Base-by-base conservation (phyloP, 2,329 filamentous ascomycete species). In the Aspergillus sp. region DNA sequence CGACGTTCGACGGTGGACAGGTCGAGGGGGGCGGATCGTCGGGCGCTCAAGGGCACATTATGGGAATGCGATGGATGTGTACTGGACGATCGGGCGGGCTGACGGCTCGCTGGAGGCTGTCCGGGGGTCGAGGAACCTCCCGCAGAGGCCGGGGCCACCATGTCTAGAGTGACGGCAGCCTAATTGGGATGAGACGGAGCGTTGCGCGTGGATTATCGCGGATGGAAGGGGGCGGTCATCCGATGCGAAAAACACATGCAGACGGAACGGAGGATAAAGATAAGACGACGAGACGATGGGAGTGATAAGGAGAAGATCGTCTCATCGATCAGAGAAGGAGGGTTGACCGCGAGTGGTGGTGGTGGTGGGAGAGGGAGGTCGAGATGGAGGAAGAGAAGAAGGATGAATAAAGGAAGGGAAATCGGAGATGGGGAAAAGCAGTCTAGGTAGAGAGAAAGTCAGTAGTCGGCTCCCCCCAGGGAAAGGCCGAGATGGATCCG, bases 1-100 rank as follows among this genome's bases (percentile, higher is more conserved):
- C 91, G 87, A 66, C 93, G 87, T 77, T 97, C 94, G 55, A 99
- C 94, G 1, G 90, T 95, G 47, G 84, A 85, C 62, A 97, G 76
- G 65, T 97, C 92, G 55, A 99, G 78, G 44, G 90, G 84, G 53
- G 80, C 77, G 38, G 84, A 82, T 63, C 82, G 79, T 60, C 84
- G 80, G 65, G 82, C 82, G 73, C 84, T 87, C 65, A 87, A 75
- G 47, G 85, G 84, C 32, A 82, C 80, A 67, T 75, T 76, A 60
- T 73, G 72, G 38, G 73, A 69, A 65, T 77, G 74, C 55, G 70
- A 73, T 47, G 73, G 70, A 56, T 73, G 70, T 35, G 70, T 71
- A 59, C 70, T 74, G 54, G 73, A 71, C 40, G 69, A 69, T 48
- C 73, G 72, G 60, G 68, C 65, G 48, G 70, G 65, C 49, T 66